Percentiles rank a stretch among this genome's conserved stretches.
Evolutionary conservation across 2,329 filamentous ascomycete species (phyloP).

Genomic region (Annulohypoxylon truncatum): DNA sequence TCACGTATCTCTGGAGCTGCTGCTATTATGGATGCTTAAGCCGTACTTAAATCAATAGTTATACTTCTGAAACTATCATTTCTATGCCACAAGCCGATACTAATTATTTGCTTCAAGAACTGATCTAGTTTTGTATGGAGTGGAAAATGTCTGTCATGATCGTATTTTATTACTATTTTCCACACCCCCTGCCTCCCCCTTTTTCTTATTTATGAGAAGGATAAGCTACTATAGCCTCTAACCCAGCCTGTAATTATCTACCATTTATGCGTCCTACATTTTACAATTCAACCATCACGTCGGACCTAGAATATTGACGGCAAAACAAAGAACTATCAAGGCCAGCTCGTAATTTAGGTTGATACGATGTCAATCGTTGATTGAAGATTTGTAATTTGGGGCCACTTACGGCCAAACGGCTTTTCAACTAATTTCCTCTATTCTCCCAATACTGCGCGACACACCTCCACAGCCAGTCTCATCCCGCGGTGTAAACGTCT

Average conservation of each 20-base stretch:
- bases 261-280: neutral
- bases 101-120: neutral
- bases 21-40: neutral
- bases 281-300: neutral
- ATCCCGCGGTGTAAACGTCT: neutral
- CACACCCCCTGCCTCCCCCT: neutral
- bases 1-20: neutral
- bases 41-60: neutral
- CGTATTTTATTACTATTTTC: neutral
- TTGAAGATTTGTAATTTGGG: neutral
- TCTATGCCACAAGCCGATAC: neutral
- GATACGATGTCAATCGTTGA: neutral
- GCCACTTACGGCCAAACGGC: neutral
- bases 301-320: too few relatives aligned
- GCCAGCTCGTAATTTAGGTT: neutral
- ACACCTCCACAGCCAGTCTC: neutral
- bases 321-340: neutral
- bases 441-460: constrained; percentile 17
- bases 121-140: neutral
- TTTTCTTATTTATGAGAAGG: neutral
- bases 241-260: neutral
- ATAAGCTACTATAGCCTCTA: neutral
- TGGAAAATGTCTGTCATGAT: neutral
- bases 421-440: neutral
- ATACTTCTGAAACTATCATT: neutral